Conservation (phyloP, 2,329 filamentous ascomycete species). For the Hypoxylon sp. region DNA sequence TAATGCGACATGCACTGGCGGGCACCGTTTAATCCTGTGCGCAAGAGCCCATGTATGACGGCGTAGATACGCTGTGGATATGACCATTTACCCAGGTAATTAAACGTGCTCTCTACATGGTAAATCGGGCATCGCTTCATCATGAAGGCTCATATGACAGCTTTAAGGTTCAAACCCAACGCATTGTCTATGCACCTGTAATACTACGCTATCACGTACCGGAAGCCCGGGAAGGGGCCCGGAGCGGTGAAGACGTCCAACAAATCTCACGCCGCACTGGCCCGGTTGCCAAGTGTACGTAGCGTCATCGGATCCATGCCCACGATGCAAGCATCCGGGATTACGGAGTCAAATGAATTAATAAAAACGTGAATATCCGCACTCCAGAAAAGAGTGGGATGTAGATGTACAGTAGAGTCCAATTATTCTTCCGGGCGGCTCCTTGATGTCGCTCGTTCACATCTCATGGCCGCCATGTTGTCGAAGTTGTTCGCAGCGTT, state of each 20-base stretch:
- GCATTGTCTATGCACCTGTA: not conserved
- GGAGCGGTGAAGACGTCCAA: conserved; percentile 30
- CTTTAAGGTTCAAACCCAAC: not conserved
- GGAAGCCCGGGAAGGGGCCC: conserved; percentile 7
- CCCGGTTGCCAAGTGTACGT: conserved; percentile 33
- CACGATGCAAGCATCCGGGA: conserved; percentile 18
- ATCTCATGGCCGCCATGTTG: conserved; percentile 38
- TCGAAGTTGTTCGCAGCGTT: conserved; percentile 26
- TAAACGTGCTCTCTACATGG: not conserved
- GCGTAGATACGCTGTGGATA: not conserved
- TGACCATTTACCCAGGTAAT: not conserved
- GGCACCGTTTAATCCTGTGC: no score
- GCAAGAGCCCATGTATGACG: not conserved
- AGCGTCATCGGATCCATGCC: conserved; percentile 36
- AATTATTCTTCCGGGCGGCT: not conserved
- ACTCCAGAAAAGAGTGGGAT: conserved; percentile 4
- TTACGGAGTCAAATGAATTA: conserved; percentile 11
- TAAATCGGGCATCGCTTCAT: not conserved
- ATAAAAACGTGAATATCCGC: conserved; percentile 25
- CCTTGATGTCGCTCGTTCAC: not conserved
- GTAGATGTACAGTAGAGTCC: no score
- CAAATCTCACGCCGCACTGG: conserved; percentile 33
- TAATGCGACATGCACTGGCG: no score
- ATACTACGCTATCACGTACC: conserved; percentile 15
- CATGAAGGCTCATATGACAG: not conserved